A percentile compares a stretch with the other conserved stretches of the same genome.
Conservation (phyloP, 2,329 filamentous ascomycete species). For the Metarhizium robertsii region DNA sequence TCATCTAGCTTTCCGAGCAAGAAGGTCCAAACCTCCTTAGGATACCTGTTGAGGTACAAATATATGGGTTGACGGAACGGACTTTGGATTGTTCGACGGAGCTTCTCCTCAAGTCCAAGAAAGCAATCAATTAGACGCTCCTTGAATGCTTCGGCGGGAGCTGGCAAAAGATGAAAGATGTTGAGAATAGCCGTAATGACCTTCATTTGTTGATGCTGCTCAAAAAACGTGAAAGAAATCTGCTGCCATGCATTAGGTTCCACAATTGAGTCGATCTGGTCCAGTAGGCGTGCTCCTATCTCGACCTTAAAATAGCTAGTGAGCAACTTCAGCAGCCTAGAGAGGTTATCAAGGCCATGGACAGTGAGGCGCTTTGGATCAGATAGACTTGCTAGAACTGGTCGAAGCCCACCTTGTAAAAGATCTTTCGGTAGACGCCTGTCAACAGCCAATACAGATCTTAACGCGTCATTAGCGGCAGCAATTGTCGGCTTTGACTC, state of each 20-base stretch:
- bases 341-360: conserved; percentile 83
- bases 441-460: conserved; percentile 77
- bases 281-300: conserved; percentile 84
- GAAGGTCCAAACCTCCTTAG: conserved; percentile 75
- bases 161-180: conserved; percentile 91
- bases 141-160: conserved; percentile 84
- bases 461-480: conserved; percentile 83
- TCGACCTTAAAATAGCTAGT: conserved; percentile 99
- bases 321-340: conserved; percentile 77
- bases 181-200: conserved; percentile 92
- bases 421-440: conserved; percentile 93
- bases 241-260: conserved; percentile 74
- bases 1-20: conserved; percentile 75
- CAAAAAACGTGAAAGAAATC: conserved; percentile 88
- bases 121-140: conserved; percentile 82
- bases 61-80: conserved; percentile 87
- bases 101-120: conserved; percentile 75
- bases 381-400: conserved; percentile 92
- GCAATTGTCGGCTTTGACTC: conserved; percentile 88
- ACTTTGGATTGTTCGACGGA: conserved; percentile 81
- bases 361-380: conserved; percentile 86
- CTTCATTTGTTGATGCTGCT: conserved; percentile 88
- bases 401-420: conserved; percentile 84
- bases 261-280: conserved; percentile 86
- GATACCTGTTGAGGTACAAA: conserved; percentile 88